phyloP scores from a whole-genome alignment of 1,284 basidiomycete genomes.

The Malassezia pachydermatis region DNA sequence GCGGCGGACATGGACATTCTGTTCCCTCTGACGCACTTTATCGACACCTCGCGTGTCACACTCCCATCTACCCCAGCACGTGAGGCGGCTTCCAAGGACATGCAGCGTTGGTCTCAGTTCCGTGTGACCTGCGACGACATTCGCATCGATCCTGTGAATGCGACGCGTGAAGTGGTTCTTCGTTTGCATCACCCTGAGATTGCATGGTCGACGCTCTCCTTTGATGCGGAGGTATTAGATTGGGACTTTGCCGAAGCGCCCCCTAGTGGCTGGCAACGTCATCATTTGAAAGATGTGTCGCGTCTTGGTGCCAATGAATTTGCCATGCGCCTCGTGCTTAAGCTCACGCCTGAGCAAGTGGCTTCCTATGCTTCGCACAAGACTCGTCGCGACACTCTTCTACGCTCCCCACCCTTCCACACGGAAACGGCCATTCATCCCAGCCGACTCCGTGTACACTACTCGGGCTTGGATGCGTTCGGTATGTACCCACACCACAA shows the following conservation, averaged over 20 bases:
- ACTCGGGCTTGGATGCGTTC: constrained; percentile 24
- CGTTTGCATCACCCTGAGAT: constrained; percentile 69
- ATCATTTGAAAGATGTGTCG: constrained; percentile 82
- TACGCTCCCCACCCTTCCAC: constrained; percentile 12
- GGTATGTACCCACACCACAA: constrained; percentile 41
- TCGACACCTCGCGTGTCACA: constrained; percentile 65
- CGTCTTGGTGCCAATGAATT: constrained; percentile 67
- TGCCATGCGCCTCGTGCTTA: constrained; percentile 62
- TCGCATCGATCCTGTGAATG: constrained; percentile 57
- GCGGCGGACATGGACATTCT: constrained; percentile 52
- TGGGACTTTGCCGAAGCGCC: constrained; percentile 60
- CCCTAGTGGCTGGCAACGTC: constrained; percentile 56
- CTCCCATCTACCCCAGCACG: constrained; percentile 50
- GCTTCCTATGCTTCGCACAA: not conserved
- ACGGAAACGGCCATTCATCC: constrained; percentile 15
- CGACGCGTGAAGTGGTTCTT: constrained; percentile 64
- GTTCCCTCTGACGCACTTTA: constrained; percentile 62
- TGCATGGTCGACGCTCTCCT: constrained; percentile 84
- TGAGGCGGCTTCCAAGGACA: not conserved
- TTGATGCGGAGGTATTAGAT: constrained; percentile 75
- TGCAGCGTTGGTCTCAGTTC: constrained; percentile 8
- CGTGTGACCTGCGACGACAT: constrained; percentile 49
- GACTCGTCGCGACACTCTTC: not conserved
- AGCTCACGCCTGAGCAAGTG: constrained; percentile 50
- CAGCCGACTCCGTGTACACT: constrained; percentile 30